Conservation (phyloP, 306 rosid genomes). For the Pachyrhizus erosus region DNA sequence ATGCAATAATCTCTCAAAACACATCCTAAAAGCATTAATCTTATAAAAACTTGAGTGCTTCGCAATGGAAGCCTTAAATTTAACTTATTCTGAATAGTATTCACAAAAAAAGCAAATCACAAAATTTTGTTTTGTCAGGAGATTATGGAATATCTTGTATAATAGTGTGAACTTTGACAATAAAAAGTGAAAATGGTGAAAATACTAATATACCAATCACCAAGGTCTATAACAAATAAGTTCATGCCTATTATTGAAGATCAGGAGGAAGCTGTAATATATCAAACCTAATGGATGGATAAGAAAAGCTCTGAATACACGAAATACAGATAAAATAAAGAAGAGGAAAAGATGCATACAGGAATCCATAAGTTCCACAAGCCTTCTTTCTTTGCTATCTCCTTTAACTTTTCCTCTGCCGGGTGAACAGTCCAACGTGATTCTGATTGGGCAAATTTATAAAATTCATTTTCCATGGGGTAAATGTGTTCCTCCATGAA, state of each 20-base stretch:
- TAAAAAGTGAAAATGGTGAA: constrained; percentile 12
- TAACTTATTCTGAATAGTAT: background rate
- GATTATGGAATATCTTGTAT: background rate
- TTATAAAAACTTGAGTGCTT: background rate
- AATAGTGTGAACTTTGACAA: constrained; percentile 12
- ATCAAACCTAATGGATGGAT: constrained; percentile 24
- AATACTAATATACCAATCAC: constrained; percentile 21
- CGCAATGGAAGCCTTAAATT: constrained; percentile 20
- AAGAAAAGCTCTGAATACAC: constrained; percentile 27
- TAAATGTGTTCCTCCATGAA: constrained; percentile 91
- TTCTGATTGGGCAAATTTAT: constrained; percentile 75
- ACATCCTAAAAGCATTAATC: constrained; percentile 4
- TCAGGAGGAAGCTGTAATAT: constrained; percentile 21
- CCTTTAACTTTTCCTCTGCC: constrained; percentile 88
- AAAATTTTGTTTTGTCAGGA: background rate
- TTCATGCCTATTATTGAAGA: constrained; percentile 1
- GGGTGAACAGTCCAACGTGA: constrained; percentile 95
- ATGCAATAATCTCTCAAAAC: background rate
- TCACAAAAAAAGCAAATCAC: background rate
- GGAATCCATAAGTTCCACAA: constrained; percentile 96
- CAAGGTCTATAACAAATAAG: constrained; percentile 11
- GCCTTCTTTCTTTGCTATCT: constrained; percentile 92
- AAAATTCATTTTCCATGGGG: constrained; percentile 87
- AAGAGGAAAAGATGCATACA: constrained; percentile 57
- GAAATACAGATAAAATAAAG: constrained; percentile 32